These are phyloP conservation scores for Pontederia paniculata DNA, from an alignment of 176 grass and related monocot species.

Conservation along the genomic window DNA sequence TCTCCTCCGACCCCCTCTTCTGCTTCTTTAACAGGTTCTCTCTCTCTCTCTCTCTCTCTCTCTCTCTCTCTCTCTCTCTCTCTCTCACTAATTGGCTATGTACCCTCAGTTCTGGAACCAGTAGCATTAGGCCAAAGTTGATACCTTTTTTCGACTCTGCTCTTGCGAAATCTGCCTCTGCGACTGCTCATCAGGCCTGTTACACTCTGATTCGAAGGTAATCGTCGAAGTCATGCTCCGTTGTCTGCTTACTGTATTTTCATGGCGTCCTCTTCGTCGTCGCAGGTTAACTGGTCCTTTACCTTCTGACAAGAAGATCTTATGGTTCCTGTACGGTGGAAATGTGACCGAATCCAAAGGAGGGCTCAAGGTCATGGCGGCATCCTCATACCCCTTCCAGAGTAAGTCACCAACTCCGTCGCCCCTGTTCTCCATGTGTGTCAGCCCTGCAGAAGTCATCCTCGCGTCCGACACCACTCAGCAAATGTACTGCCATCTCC, in stretches of 20 bases:
- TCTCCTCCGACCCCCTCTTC: constrained; percentile 21
- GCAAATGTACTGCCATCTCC: constrained; percentile 29
- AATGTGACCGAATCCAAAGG: constrained; percentile 21
- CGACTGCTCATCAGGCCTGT: constrained; percentile 9
- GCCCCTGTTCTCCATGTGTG: constrained; percentile 8
- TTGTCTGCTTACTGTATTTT: not conserved
- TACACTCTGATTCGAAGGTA: constrained; percentile 21
- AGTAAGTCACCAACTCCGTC: not conserved
- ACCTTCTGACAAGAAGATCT: constrained; percentile 7
- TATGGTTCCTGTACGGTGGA: constrained; percentile 29
- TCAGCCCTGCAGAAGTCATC: constrained; percentile 21
- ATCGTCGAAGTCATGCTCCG: not conserved
- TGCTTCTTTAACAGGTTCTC: constrained; percentile 30
- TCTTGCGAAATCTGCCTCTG: constrained; percentile 5
- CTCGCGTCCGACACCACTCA: constrained; percentile 12
- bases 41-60: not conserved
- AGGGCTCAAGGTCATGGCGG: constrained; percentile 19
- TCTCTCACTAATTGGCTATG: not conserved
- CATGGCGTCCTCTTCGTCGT: not conserved
- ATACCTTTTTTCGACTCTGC: constrained; percentile 25
- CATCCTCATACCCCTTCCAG: constrained; percentile 19
- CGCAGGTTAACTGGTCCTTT: constrained; percentile 19
- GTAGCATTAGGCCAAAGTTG: constrained; percentile 20
- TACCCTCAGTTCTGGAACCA: constrained; percentile 27
- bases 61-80: not conserved